Evolutionary conservation across 768 basidiomycete genomes (phyloP).

Genomic region (Kwoniella dendrophila): DNA sequence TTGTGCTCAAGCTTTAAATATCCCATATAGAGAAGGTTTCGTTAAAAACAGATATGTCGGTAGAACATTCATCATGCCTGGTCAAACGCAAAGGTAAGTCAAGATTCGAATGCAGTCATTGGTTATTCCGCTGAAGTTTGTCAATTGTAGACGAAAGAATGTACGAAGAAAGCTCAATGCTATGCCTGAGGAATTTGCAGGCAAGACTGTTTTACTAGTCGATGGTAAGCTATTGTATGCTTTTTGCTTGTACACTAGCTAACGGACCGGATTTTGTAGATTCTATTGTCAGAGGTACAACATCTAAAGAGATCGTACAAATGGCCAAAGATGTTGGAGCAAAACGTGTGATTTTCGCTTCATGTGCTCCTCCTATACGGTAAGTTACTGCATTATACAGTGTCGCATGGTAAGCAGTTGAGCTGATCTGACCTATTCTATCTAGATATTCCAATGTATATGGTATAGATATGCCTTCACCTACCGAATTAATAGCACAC

Average conservation of each 20-base stretch:
- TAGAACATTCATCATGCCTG: slow-evolving; percentile 99
- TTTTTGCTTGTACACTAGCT: not conserved
- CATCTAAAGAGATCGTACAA: slow-evolving; percentile 96
- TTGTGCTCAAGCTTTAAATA: slow-evolving; percentile 79
- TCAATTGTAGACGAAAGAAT: slow-evolving; percentile 80
- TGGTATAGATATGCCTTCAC: slow-evolving; percentile 98
- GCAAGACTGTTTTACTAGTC: slow-evolving; percentile 90
- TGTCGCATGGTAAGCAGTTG: too few species aligned
- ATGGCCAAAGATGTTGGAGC: slow-evolving; percentile 99
- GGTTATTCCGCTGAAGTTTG: too few species aligned
- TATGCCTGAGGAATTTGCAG: slow-evolving; percentile 93
- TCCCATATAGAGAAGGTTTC: slow-evolving; percentile 97
- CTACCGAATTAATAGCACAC: slow-evolving; percentile 87
- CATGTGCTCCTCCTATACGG: slow-evolving; percentile 95
- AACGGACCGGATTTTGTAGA: slow-evolving; percentile 60
- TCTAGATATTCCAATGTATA: slow-evolving; percentile 87
- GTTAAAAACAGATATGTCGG: slow-evolving; percentile 99
- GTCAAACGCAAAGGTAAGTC: slow-evolving; percentile 83
- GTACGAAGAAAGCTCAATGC: slow-evolving; percentile 94
- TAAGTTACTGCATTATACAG: too few species aligned
- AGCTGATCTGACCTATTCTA: not conserved
- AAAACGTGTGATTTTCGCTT: slow-evolving; percentile 91
- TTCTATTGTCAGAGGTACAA: slow-evolving; percentile 97
- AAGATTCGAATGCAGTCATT: too few species aligned
- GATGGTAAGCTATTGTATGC: slow-evolving; percentile 67